Base-by-base conservation (phyloP, 257 asterid genomes). In the Capsicum baccatum region DNA sequence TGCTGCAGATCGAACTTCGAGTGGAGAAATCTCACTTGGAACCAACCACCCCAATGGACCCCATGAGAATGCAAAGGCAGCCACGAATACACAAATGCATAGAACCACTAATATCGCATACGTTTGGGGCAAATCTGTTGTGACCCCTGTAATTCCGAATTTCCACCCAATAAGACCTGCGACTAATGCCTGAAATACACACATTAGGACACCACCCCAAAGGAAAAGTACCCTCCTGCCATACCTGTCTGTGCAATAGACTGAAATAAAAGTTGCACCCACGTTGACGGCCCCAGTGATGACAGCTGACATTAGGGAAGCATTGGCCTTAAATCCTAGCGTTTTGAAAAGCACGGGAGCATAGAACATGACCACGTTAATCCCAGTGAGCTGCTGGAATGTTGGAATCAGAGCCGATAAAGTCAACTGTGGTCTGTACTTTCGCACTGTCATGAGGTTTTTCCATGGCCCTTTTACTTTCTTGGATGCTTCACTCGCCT, bases 61-160 rank as follows among this genome's bases (percentile, higher is more conserved):
- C 91, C 90, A 89, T 1, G 88, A 89, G 87, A 88, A 89, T 3
- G 90, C 91, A 39, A 85, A 89, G 6, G 26, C 89, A 15, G 87
- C 85, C 15, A 89, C 87, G 8, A 78, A 89, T 0, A 79, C 3
- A 57, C 88, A 89, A 3, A 89, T 89, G 1, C 68, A 82, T 0
- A 57, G 2, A 17, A 89, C 90, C 13, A 85, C 84, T 2, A 48
- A 0, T 0, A 3, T 2, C 0, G 89, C 91, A 50, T 44, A 82
- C 85, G 82, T 48, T 0, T 3, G 11, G 1, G 86, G 62, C 47
- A 87, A 74, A 1, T 9, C 70, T 0, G 81, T 79, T 0, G 88
- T 86, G 6, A 69, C 26, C n/a, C 89, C 90, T 8, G 17, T 21
- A 0, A 26, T 54, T 42, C 47, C 47, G 47, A 42, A 42, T 42